Conservation (phyloP, 495 filamentous ascomycete species). For the Penicillium nucicola region DNA sequence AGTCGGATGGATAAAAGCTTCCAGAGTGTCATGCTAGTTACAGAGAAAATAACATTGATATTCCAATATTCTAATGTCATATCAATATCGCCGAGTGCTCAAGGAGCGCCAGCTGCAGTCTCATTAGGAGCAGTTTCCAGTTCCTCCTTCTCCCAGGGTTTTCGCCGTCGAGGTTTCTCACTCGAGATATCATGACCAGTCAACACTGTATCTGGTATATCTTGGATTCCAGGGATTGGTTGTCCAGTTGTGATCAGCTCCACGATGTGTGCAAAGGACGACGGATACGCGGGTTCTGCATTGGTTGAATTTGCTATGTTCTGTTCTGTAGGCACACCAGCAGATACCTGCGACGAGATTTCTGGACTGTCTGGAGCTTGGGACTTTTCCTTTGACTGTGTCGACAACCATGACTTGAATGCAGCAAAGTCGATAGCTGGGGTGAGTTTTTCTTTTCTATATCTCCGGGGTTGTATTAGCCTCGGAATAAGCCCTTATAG, state of each 20-base stretch:
- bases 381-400: slow-evolving; percentile 6
- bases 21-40: slow-evolving; percentile 3
- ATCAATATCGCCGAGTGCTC: background rate
- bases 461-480: background rate
- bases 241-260: slow-evolving; percentile 82
- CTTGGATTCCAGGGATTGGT: slow-evolving; percentile 81
- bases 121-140: slow-evolving; percentile 1
- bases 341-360: background rate
- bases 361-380: background rate
- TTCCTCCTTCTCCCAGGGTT: slow-evolving; percentile 74
- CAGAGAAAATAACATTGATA: slow-evolving; percentile 5
- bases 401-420: slow-evolving; percentile 42
- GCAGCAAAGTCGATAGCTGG: slow-evolving; percentile 35
- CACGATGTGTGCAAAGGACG: slow-evolving; percentile 83
- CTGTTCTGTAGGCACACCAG: slow-evolving; percentile 1
- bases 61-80: background rate
- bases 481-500: background rate
- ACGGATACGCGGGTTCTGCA: slow-evolving; percentile 68
- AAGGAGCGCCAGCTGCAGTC: slow-evolving; percentile 4
- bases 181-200: slow-evolving; percentile 57
- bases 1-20: background rate
- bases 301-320: background rate
- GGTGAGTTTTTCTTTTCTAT: slow-evolving; percentile 40
- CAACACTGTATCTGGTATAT: slow-evolving; percentile 83
- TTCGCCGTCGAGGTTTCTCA: slow-evolving; percentile 53